Evolutionary conservation across 2,329 filamentous ascomycete genomes (phyloP).

Genomic region (Mycosphaerelloides madeirae): DNA sequence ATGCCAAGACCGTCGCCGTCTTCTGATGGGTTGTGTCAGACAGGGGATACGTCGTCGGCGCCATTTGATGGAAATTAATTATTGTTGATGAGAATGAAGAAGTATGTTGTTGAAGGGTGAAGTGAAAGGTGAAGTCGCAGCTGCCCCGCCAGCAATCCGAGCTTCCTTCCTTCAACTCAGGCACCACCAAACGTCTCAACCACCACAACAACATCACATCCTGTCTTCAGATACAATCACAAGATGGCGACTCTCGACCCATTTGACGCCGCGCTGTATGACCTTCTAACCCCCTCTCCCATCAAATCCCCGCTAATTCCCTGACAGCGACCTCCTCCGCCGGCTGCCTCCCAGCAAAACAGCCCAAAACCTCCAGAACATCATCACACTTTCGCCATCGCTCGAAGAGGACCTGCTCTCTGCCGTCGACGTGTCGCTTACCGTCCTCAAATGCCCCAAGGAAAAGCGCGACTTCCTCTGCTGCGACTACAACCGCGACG

Average conservation of each 20-base stretch:
- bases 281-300: not conserved
- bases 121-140: no score
- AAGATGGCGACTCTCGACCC: constrained; percentile 49
- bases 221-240: not conserved
- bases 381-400: constrained; percentile 82
- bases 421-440: constrained; percentile 92
- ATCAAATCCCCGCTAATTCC: constrained; percentile 9
- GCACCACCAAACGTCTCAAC: not conserved
- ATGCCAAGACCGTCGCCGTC: no score
- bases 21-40: no score
- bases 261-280: constrained; percentile 73
- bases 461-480: constrained; percentile 92
- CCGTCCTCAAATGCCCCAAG: constrained; percentile 77
- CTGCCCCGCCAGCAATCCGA: not conserved
- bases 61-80: no score
- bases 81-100: not conserved
- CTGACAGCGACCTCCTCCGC: constrained; percentile 84
- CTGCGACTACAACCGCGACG: constrained; percentile 99
- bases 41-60: no score
- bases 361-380: constrained; percentile 76
- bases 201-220: no score
- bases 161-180: not conserved
- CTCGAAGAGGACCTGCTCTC: constrained; percentile 97
- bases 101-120: no score
- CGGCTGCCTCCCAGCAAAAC: constrained; percentile 95